phyloP scores from a whole-genome alignment of 2,329 filamentous ascomycete species.

The Penicillium sp. region DNA sequence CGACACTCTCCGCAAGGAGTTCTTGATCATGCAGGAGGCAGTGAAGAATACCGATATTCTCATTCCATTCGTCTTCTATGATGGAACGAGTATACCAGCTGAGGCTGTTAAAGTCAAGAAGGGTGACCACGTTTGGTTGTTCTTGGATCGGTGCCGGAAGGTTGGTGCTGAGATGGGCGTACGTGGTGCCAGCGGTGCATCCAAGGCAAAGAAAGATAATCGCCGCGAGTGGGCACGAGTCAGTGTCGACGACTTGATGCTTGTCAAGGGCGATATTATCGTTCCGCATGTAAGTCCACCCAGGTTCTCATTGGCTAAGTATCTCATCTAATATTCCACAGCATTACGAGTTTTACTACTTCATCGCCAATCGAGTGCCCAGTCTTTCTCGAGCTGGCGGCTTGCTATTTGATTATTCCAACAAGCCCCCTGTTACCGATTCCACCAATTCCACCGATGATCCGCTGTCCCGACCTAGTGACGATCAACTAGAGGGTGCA shows the following conservation, averaged over 20 bases:
- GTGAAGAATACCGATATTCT: conserved; percentile 87
- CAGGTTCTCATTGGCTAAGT: not conserved
- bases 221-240: conserved; percentile 87
- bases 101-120: conserved; percentile 86
- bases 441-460: conserved; percentile 40
- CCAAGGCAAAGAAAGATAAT: conserved; percentile 55
- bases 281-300: conserved; percentile 77
- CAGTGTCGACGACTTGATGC: conserved; percentile 91
- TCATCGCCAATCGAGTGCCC: conserved; percentile 71
- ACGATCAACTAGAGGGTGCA: conserved; percentile 68
- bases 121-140: conserved; percentile 89
- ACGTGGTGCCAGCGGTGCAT: conserved; percentile 56
- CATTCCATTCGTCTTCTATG: conserved; percentile 95
- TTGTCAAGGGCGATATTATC: conserved; percentile 86
- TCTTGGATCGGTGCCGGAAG: conserved; percentile 87
- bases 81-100: conserved; percentile 84
- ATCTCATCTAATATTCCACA: conserved; percentile 41
- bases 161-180: conserved; percentile 81
- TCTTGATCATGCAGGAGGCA: conserved; percentile 75
- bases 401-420: conserved; percentile 74
- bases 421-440: conserved; percentile 37
- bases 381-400: conserved; percentile 73
- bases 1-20: conserved; percentile 75
- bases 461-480: conserved; percentile 47
- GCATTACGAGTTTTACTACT: conserved; percentile 98